These are phyloP conservation scores for Penicillium sp. DNA, from an alignment of 2,329 filamentous ascomycete species.

Conservation along the genomic window DNA sequence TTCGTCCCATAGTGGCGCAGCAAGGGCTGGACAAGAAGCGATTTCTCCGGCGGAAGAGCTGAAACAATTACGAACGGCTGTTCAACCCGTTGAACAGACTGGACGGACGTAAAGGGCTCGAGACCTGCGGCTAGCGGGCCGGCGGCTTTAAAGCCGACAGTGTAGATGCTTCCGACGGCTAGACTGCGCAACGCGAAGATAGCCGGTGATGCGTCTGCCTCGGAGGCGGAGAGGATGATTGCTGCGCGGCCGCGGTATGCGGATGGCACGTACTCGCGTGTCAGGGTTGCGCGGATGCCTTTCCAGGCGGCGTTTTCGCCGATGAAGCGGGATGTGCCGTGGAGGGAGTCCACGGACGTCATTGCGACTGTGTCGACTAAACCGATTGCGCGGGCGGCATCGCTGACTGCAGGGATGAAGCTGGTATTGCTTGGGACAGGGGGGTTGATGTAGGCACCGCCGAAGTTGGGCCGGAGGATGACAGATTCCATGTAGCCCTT, in stretches of 20 bases:
- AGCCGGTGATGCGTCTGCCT: slow-evolving; percentile 71
- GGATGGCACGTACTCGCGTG: slow-evolving; percentile 74
- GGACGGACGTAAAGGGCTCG: slow-evolving; percentile 63
- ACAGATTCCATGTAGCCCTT: slow-evolving; percentile 67
- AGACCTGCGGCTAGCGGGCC: slow-evolving; percentile 61
- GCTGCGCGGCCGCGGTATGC: slow-evolving; percentile 73
- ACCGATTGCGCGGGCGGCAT: slow-evolving; percentile 73
- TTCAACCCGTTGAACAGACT: slow-evolving; percentile 75
- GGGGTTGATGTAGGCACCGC: slow-evolving; percentile 76
- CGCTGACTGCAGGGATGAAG: slow-evolving; percentile 64
- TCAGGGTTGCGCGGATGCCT: slow-evolving; percentile 76
- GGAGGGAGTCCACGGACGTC: slow-evolving; percentile 37
- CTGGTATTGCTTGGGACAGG: slow-evolving; percentile 58
- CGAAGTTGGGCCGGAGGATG: slow-evolving; percentile 70
- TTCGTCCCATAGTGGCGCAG: slow-evolving; percentile 64
- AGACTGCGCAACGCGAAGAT: slow-evolving; percentile 76
- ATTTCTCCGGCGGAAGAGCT: slow-evolving; percentile 73
- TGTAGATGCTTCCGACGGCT: slow-evolving; percentile 74
- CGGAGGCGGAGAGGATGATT: slow-evolving; percentile 67
- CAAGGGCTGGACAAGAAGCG: slow-evolving; percentile 71
- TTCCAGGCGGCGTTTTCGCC: slow-evolving; percentile 85
- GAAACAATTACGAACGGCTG: slow-evolving; percentile 79
- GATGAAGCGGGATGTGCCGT: slow-evolving; percentile 49
- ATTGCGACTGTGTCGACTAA: slow-evolving; percentile 78
- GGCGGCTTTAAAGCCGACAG: slow-evolving; percentile 69